Evolutionary conservation across 495 filamentous ascomycete genomes (phyloP).

Genomic region (Penicillium canescens): DNA sequence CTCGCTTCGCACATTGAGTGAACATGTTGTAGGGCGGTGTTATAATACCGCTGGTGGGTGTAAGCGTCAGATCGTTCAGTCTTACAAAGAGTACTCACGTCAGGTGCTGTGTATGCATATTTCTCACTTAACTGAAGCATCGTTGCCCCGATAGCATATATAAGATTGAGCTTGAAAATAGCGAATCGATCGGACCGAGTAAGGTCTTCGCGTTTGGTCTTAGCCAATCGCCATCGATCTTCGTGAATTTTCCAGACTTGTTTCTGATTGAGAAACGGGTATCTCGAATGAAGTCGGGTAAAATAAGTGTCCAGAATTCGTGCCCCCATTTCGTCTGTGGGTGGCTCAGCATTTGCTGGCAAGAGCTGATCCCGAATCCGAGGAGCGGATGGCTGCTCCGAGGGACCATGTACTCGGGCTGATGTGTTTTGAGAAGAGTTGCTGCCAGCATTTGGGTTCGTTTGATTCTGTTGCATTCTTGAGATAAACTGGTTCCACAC

Average conservation of each 20-base stretch:
- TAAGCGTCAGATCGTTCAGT: neutral
- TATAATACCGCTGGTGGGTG: constrained; percentile 42
- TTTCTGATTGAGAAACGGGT: constrained; percentile 50
- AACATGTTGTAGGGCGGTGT: constrained; percentile 50
- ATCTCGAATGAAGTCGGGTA: constrained; percentile 45
- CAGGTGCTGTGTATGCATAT: constrained; percentile 45
- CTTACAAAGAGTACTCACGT: constrained; percentile 24
- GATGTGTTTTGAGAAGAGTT: constrained; percentile 2
- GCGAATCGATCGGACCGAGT: constrained; percentile 44
- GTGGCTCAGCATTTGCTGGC: constrained; percentile 45
- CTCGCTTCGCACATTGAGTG: constrained; percentile 51
- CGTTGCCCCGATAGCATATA: constrained; percentile 54
- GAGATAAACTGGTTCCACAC: constrained; percentile 53
- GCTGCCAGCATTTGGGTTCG: constrained; percentile 1
- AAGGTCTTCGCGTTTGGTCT: constrained; percentile 41
- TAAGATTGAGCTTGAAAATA: constrained; percentile 53
- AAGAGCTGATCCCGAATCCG: constrained; percentile 28
- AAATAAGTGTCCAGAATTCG: constrained; percentile 49
- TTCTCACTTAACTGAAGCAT: constrained; percentile 49
- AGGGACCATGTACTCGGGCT: constrained; percentile 3
- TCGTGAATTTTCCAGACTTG: constrained; percentile 47
- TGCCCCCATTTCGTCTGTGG: constrained; percentile 48
- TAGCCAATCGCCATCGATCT: constrained; percentile 42
- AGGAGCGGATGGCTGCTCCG: constrained; percentile 9
- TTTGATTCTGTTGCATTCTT: constrained; percentile 27